Evolutionary conservation across 1,284 basidiomycete species (phyloP), one percentile per base, ranked within the genome.

Genomic region (Ceraceosorus bombacis): DNA sequence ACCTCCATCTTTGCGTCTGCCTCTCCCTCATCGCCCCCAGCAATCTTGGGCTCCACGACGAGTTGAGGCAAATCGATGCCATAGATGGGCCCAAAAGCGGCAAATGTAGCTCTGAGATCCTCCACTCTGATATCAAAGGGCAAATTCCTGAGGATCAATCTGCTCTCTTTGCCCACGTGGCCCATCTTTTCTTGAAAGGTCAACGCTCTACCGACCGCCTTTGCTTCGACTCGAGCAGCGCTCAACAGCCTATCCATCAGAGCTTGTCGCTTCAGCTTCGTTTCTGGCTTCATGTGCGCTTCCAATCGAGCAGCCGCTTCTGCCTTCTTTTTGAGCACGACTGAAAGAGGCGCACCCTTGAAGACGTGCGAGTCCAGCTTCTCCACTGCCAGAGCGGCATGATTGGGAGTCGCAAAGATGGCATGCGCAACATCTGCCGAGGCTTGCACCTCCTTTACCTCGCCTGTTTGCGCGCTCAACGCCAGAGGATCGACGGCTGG

Each of bases 351-450:
- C 2, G 83, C 82, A 49, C 91, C 91, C 78, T 96, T 95, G 83
- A 88, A 96, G 49, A 92, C 86, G 76, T 95, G 91, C 0, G 90
- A 90, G 75, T 98, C 90, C 0, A 98, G 84, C 79, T 90, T 92
- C 60, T 80, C 81, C 39, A 90, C 83, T 1, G 88, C 88, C 17
- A 86, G 84, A 54, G 84, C 82, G 0, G 92, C 90, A 58, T 84
- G 81, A 27, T 77, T 74, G 27, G 91, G 86, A 0, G 84, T 85
- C 1, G 82, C 80, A 78, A 94, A 95, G 39, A 91, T 72, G 49
- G 88, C 85, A 69, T 89, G 82, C 3, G 91, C 92, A 7, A 72
- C 69, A 50, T 77, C 73, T 46, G 66, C 48, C n/a, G 67, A 64
- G 15, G 62, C 55, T 27, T 27, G 27, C 27, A 27, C 12, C 50